Base-by-base conservation (phyloP, 192 early-diverging fungal species). In the Rhizophagus prolifer region DNA sequence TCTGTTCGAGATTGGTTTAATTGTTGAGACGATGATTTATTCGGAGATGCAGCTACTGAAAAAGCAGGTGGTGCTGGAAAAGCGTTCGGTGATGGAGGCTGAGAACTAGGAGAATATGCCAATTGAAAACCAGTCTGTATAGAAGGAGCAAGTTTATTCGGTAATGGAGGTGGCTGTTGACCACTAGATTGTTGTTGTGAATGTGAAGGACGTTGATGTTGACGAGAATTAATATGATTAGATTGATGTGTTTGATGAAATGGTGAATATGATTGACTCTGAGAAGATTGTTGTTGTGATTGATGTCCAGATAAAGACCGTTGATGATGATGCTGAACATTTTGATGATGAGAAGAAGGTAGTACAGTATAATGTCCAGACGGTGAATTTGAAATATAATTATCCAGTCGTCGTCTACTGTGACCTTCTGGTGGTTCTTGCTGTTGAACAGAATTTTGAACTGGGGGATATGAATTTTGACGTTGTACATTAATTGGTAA, bases 331-430 rank as follows among this genome's bases (percentile, higher is more conserved):
- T 44, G 31, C 71, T 9, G 58, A 60, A 59, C 58, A 73, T 36
- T 73, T 73, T 59, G 71, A 31, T 72, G 58, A 21, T 67, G 65
- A 41, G 65, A 64, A 28, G 61, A 28, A 9, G 62, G 30, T 16
- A 30, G 19, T 64, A 31, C 12, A 64, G 28, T n/a, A 67, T 44
- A 67, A 67, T 67, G 65, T 12, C 65, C 31, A 8, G 65, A 58
- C 9, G 50, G 26, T n/a, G 58, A 21, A 60, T 73, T 47, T 59
- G 25, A 50, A 25, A 73, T 23, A 61, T 73, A 61, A 60, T 73
- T 73, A 23, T 60, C 71, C 38, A 58, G 61, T 28, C 71, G 71
- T 7, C 71, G 21, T 60, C 71, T 73, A 36, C 44, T 23, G 36
- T 28, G 50, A 23, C 44, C 50, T 34, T 58, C 31, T 28, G 58